Percentiles rank a stretch among this genome's conserved stretches.
Conservation (phyloP, 139 green algal species). For the Closterium sp. region DNA sequence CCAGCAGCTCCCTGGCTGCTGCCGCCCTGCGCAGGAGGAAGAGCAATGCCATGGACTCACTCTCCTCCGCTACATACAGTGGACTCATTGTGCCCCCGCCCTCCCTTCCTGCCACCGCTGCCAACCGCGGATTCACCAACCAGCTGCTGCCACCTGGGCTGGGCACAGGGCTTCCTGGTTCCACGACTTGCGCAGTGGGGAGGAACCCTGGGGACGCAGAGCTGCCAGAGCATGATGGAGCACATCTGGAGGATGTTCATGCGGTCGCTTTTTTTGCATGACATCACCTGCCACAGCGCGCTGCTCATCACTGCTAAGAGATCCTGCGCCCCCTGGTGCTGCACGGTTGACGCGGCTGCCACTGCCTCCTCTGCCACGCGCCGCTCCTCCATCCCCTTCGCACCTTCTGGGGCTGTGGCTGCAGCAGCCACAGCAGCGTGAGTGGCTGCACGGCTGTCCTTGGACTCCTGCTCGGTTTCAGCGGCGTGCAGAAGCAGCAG, state of each 20-base stretch:
- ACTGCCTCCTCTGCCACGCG: neutral
- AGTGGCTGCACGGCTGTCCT: neutral
- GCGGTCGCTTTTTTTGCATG: slow-evolving; percentile 12
- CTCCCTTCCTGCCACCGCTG: neutral
- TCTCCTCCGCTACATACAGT: neutral
- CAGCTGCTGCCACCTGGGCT: slow-evolving; percentile 4
- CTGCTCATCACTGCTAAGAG: slow-evolving; percentile 17
- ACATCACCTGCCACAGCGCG: slow-evolving; percentile 29
- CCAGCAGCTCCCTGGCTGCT: slow-evolving; percentile 12
- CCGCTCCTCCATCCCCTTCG: neutral
- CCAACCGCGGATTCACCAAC: neutral
- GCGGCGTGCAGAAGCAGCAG: slow-evolving; percentile 14
- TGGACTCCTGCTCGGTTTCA: neutral
- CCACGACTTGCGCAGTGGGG: neutral
- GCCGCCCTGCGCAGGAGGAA: slow-evolving; percentile 14
- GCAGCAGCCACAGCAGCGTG: neutral
- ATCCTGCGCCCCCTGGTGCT: neutral
- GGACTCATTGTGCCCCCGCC: neutral
- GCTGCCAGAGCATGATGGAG: slow-evolving; percentile 31
- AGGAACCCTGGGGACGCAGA: slow-evolving; percentile 24
- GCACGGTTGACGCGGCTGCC: neutral
- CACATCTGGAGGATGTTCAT: slow-evolving; percentile 47
- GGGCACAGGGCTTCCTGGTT: neutral
- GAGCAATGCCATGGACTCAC: slow-evolving; percentile 8
- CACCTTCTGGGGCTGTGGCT: neutral